These are phyloP conservation scores for Artemisia princeps DNA, from an alignment of 140 eudicot genomes.

Conservation along the genomic window DNA sequence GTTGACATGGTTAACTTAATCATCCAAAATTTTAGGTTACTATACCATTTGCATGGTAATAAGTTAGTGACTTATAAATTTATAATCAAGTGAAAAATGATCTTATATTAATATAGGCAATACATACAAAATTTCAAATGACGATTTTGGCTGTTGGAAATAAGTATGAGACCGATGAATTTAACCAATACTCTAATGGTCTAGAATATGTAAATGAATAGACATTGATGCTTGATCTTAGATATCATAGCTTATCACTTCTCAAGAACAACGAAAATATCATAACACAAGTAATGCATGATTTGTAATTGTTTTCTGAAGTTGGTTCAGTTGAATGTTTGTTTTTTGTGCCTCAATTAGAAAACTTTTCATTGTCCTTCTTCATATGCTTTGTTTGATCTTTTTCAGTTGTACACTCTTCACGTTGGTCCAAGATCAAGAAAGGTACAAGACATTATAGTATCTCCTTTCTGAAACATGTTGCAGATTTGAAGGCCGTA, in stretches of 20 bases:
- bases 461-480: slow-evolving; percentile 22
- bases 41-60: neutral
- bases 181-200: neutral
- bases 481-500: slow-evolving; percentile 18
- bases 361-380: neutral
- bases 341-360: slow-evolving; percentile 15
- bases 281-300: too few relatives aligned
- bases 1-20: too few relatives aligned
- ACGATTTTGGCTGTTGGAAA: neutral
- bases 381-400: slow-evolving; percentile 16
- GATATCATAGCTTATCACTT: neutral
- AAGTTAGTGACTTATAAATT: neutral
- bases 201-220: too few relatives aligned
- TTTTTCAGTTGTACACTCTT: slow-evolving; percentile 13
- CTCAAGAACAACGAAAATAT: neutral
- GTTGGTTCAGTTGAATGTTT: neutral
- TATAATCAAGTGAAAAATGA: neutral
- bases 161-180: neutral
- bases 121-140: neutral
- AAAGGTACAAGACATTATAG: slow-evolving; percentile 33
- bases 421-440: slow-evolving; percentile 36
- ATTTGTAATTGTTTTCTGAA: too few relatives aligned
- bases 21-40: too few relatives aligned
- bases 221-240: neutral
- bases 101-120: too few relatives aligned